These are phyloP conservation scores for Clarireedia sp. DNA, from an alignment of 2,329 filamentous ascomycete species.

Conservation along the genomic window DNA sequence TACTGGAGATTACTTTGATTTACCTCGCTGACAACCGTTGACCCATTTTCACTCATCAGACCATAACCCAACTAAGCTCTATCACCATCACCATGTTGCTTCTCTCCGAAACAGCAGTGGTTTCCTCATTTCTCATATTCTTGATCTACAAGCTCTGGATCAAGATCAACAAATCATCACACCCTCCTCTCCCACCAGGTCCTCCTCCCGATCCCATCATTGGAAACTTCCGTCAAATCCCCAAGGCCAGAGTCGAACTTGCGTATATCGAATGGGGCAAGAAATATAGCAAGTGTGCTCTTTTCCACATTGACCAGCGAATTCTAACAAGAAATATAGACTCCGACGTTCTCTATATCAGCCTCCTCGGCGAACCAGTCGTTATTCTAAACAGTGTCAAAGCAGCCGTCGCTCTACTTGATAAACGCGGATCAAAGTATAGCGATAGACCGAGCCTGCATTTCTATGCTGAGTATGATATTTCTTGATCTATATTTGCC, in stretches of 20 bases:
- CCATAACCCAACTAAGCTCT: no score
- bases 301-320: no score
- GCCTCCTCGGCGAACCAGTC: constrained; percentile 27
- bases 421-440: constrained; percentile 38
- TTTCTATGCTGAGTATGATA: constrained; percentile 9
- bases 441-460: constrained; percentile 38
- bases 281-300: constrained; percentile 14
- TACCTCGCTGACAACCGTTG: no score
- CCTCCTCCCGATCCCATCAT: constrained; percentile 13
- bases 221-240: constrained; percentile 13
- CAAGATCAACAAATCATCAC: not conserved
- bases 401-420: constrained; percentile 36
- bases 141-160: not conserved
- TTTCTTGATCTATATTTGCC: not conserved
- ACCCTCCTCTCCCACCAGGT: constrained; percentile 12
- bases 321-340: no score
- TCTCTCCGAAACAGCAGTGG: not conserved
- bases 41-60: no score
- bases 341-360: constrained; percentile 19
- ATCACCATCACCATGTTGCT: not conserved
- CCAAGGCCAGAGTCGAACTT: constrained; percentile 10
- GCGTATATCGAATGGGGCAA: constrained; percentile 14
- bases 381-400: constrained; percentile 38
- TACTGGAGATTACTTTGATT: no score
- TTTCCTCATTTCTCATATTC: not conserved